Percentiles rank a stretch among this genome's conserved stretches.
Conservation (phyloP, 257 asterid species). For the Ilex aquifolium region DNA sequence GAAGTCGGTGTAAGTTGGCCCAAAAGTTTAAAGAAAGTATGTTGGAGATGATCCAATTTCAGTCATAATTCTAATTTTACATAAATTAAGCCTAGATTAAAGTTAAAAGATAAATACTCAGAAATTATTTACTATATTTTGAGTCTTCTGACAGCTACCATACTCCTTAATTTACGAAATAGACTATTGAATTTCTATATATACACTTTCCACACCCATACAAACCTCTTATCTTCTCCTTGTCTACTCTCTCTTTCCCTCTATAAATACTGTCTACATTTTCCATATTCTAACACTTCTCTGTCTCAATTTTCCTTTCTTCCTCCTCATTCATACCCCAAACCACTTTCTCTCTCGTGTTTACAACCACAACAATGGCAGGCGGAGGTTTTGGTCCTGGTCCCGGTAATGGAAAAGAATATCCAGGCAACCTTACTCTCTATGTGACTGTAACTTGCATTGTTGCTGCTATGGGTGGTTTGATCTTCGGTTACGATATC, state of each 20-base stretch:
- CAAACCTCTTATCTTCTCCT: not conserved
- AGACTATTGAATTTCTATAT: constrained; percentile 25
- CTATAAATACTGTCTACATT: not conserved
- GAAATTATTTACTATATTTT: not conserved
- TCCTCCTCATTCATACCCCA: too few relatives aligned
- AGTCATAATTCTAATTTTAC: too few relatives aligned
- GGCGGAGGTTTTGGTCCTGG: constrained; percentile 66
- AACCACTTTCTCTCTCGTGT: not conserved
- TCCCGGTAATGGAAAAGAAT: constrained; percentile 42
- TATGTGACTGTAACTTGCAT: constrained; percentile 63
- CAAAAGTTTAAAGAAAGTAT: too few relatives aligned
- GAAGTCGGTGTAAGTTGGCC: too few relatives aligned
- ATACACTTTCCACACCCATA: constrained; percentile 13
- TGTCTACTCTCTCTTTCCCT: not conserved
- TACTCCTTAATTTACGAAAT: constrained; percentile 4
- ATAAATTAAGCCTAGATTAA: too few relatives aligned
- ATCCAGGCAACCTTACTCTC: constrained; percentile 69
- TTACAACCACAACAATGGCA: constrained; percentile 41
- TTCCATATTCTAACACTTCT: not conserved
- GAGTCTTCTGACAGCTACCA: constrained; percentile 29
- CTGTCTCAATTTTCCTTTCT: not conserved
- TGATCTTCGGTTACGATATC: constrained; percentile 81
- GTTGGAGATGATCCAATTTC: constrained; percentile 4
- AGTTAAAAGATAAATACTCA: not conserved
- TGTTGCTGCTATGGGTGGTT: constrained; percentile 95